These are phyloP conservation scores for Neofusicoccum cordaticola DNA, from an alignment of 2,329 filamentous ascomycete genomes.

Conservation along the genomic window DNA sequence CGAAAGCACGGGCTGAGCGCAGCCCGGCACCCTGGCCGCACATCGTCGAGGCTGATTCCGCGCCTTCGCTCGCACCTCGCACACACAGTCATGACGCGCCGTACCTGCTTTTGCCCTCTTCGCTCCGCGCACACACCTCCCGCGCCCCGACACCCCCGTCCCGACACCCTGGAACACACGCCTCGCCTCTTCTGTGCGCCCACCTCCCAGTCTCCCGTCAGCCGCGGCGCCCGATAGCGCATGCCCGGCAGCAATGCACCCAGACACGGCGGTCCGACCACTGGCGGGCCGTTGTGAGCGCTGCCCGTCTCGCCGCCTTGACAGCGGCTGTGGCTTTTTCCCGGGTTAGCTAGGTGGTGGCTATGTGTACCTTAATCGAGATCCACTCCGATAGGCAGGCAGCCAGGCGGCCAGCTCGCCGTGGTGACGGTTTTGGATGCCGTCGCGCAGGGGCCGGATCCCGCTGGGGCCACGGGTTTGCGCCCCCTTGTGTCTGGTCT, in stretches of 20 bases:
- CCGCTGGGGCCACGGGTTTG: slow-evolving; percentile 13
- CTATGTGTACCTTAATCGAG: slow-evolving; percentile 12
- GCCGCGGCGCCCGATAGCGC: slow-evolving; percentile 10
- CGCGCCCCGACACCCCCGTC: neutral
- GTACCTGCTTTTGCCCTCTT: slow-evolving; percentile 5
- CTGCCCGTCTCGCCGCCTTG: slow-evolving; percentile 3
- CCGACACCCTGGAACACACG: neutral
- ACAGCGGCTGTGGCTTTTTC: slow-evolving; percentile 16
- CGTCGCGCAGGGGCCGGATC: slow-evolving; percentile 1
- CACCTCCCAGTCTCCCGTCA: slow-evolving; percentile 4
- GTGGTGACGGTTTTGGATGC: neutral
- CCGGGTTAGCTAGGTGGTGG: slow-evolving; percentile 1
- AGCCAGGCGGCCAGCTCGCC: neutral
- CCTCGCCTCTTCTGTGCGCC: slow-evolving; percentile 6
- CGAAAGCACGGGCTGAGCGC: neutral
- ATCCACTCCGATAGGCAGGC: slow-evolving; percentile 5
- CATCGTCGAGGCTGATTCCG: slow-evolving; percentile 10
- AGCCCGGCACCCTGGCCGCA: neutral
- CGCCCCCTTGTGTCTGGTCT: slow-evolving; percentile 9
- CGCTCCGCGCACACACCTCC: neutral
- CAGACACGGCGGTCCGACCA: neutral
- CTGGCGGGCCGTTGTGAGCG: neutral
- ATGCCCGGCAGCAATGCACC: neutral
- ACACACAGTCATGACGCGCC: neutral
- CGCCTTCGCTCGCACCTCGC: neutral